Conservation (phyloP, 768 basidiomycete species). For the Pleurotus pulmonarius region DNA sequence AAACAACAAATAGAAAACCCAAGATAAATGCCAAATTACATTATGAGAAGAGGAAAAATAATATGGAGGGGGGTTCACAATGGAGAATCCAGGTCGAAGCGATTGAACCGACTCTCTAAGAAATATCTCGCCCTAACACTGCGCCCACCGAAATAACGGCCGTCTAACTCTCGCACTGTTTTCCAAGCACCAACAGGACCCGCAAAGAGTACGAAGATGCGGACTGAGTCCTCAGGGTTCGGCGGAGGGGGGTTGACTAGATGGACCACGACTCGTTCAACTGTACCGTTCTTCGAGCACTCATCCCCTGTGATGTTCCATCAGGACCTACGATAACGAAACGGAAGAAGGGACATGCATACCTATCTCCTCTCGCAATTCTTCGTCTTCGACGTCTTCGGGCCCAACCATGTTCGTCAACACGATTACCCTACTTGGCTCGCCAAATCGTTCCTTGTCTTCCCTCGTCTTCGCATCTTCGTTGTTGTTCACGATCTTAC, state of each 20-base stretch:
- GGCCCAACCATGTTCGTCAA: conserved; percentile 86
- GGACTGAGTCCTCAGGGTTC: conserved; percentile 76
- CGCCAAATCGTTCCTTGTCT: conserved; percentile 80
- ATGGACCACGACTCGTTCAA: conserved; percentile 88
- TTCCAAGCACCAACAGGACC: conserved; percentile 96
- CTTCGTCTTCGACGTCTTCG: conserved; percentile 83
- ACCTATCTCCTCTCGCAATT: conserved; percentile 87
- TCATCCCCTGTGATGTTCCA: conserved; percentile 64
- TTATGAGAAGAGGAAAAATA: not conserved
- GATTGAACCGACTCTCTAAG: conserved; percentile 53
- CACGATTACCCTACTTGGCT: conserved; percentile 85
- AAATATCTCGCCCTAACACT: conserved; percentile 82
- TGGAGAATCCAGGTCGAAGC: conserved; percentile 45
- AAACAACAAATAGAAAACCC: conserved; percentile 8
- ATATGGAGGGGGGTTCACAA: conserved; percentile 14
- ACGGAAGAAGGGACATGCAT: conserved; percentile 17
- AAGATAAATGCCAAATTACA: not conserved
- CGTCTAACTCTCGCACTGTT: conserved; percentile 90
- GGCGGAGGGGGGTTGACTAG: conserved; percentile 61
- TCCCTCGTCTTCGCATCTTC: conserved; percentile 77
- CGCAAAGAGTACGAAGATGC: conserved; percentile 88
- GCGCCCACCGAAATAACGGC: conserved; percentile 87
- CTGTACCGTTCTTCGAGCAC: conserved; percentile 86
- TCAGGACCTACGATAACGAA: not conserved
- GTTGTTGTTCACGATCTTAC: conserved; percentile 87